These are phyloP conservation scores for Vitis amurensis DNA, from an alignment of 164 flowering plant species.

Conservation along the genomic window DNA sequence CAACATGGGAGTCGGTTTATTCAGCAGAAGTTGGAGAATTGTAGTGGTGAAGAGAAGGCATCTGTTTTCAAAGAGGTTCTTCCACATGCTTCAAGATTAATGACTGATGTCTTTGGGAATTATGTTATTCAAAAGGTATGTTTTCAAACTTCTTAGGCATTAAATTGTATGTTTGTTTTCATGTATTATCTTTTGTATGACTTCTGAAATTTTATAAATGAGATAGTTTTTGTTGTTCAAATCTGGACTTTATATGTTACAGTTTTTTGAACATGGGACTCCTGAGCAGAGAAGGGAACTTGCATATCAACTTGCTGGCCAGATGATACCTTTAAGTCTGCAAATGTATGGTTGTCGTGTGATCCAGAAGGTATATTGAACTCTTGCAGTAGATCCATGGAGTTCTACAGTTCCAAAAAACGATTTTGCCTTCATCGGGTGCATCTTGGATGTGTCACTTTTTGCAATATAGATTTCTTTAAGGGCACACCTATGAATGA, in stretches of 20 bases:
- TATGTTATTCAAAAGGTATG: conserved; percentile 91
- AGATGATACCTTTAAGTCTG: conserved; percentile 66
- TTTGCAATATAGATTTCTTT: too few species aligned
- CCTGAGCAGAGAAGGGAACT: conserved; percentile 68
- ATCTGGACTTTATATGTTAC: conserved; percentile 9
- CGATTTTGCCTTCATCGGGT: background rate
- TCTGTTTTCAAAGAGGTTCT: conserved; percentile 81
- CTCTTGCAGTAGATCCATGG: background rate
- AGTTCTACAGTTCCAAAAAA: background rate
- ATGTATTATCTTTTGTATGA: background rate
- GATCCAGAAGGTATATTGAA: conserved; percentile 72
- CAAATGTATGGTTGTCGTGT: conserved; percentile 99
- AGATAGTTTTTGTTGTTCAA: background rate
- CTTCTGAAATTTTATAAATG: background rate
- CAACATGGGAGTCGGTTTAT: conserved; percentile 96
- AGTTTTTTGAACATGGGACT: conserved; percentile 92
- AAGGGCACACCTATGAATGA: too few species aligned
- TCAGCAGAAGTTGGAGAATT: conserved; percentile 84
- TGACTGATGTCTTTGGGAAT: conserved; percentile 93
- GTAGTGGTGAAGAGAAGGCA: conserved; percentile 68
- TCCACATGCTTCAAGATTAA: conserved; percentile 68
- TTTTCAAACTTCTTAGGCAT: background rate
- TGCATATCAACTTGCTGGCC: conserved; percentile 69
- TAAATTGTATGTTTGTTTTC: background rate
- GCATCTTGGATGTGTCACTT: too few species aligned